phyloP scores from a whole-genome alignment of 768 basidiomycete species.

The Candolleomyces eurysporus region DNA sequence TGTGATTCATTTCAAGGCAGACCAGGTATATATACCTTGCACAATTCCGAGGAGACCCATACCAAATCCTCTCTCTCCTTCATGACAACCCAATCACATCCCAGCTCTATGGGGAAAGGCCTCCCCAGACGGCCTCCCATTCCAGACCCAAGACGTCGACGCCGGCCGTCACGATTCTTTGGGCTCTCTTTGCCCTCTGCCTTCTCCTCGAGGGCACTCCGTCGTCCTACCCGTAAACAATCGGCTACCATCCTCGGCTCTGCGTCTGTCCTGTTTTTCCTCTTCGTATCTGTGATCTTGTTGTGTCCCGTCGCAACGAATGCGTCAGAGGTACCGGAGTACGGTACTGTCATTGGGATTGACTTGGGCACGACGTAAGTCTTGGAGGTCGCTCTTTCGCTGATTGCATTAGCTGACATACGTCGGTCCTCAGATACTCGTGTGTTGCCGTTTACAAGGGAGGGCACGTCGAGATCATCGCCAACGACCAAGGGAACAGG shows the following conservation, averaged over 20 bases:
- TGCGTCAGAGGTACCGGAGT: constrained; percentile 44
- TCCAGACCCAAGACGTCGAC: not conserved
- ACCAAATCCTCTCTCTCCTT: too few relatives aligned
- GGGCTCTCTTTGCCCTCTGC: not conserved
- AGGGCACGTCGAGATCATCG: constrained; percentile 71
- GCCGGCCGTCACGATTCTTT: constrained; percentile 17
- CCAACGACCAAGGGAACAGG: constrained; percentile 87
- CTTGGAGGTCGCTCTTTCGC: not conserved
- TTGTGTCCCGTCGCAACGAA: constrained; percentile 59
- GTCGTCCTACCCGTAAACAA: constrained; percentile 10
- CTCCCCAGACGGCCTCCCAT: too few relatives aligned
- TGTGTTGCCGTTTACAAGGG: constrained; percentile 55
- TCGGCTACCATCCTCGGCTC: constrained; percentile 24
- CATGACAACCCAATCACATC: too few relatives aligned
- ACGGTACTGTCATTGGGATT: constrained; percentile 83
- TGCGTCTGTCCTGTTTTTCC: constrained; percentile 45
- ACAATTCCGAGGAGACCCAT: too few relatives aligned
- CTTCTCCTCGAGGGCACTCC: not conserved
- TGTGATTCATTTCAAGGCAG: too few relatives aligned
- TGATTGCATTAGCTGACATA: constrained; percentile 21
- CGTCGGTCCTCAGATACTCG: constrained; percentile 85
- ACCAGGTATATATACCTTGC: too few relatives aligned
- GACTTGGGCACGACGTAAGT: constrained; percentile 37
- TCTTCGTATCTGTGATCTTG: constrained; percentile 61
- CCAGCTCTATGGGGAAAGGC: too few relatives aligned